Conservation (phyloP, 257 asterid genomes). For the Galeopsis tetrahit region DNA sequence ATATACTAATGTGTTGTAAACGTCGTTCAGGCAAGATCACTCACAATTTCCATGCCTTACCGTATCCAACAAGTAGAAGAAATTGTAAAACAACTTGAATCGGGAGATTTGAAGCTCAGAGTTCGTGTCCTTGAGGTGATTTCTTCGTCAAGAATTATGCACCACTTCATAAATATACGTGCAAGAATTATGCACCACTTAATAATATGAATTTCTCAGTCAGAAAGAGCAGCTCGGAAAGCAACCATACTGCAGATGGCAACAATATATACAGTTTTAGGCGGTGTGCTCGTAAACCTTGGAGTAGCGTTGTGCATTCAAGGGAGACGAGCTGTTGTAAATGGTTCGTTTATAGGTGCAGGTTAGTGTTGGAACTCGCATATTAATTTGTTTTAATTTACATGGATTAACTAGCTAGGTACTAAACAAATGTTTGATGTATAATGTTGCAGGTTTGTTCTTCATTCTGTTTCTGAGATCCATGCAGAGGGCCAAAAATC, state of each 20-base stretch:
- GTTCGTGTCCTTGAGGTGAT: slow-evolving; percentile 92
- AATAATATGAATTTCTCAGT: slow-evolving; percentile 44
- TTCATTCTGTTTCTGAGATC: slow-evolving; percentile 59
- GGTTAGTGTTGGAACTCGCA: slow-evolving; percentile 41
- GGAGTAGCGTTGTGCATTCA: slow-evolving; percentile 60
- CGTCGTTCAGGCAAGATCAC: slow-evolving; percentile 63
- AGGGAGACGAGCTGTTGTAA: slow-evolving; percentile 62
- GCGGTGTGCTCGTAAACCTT: slow-evolving; percentile 73
- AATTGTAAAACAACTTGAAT: slow-evolving; percentile 74
- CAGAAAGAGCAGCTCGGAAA: slow-evolving; percentile 88
- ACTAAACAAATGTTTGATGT: not conserved
- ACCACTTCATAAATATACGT: not conserved
- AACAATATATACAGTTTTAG: slow-evolving; percentile 72
- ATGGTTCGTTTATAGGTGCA: slow-evolving; percentile 67
- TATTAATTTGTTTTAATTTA: not conserved
- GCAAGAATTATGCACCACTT: not conserved
- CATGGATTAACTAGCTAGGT: not conserved
- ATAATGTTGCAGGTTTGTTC: slow-evolving; percentile 58
- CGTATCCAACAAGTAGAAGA: slow-evolving; percentile 81
- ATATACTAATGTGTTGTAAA: not conserved
- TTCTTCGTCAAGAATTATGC: not conserved
- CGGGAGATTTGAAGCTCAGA: slow-evolving; percentile 88
- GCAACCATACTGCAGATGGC: slow-evolving; percentile 88
- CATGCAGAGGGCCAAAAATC: slow-evolving; percentile 75
- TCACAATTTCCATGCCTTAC: slow-evolving; percentile 84